A percentile compares a stretch with the other conserved stretches of the same genome.
Evolutionary conservation across 2,329 filamentous ascomycete species (phyloP).

Genomic region (Monosporascus sp.): DNA sequence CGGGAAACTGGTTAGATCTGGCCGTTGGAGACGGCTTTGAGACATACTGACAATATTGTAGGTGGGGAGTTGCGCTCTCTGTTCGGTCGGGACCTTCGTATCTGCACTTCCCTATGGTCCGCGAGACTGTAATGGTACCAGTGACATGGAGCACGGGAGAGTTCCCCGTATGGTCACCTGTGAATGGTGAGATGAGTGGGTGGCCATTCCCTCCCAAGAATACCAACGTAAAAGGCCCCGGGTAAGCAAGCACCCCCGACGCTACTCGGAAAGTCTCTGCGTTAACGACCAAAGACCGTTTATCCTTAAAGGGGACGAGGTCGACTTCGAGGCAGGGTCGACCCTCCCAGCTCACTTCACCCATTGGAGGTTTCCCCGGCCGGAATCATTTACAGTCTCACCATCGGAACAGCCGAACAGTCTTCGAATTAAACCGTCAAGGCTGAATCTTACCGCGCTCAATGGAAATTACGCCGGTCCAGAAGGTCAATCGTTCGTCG

Average conservation of each 20-base stretch:
- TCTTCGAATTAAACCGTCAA: slow-evolving; percentile 42
- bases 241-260: slow-evolving; percentile 17
- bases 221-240: slow-evolving; percentile 17
- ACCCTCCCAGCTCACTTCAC: slow-evolving; percentile 49
- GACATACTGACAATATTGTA: slow-evolving; percentile 5
- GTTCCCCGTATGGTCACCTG: slow-evolving; percentile 31
- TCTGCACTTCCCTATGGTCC: slow-evolving; percentile 37
- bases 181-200: slow-evolving; percentile 31
- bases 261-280: slow-evolving; percentile 8
- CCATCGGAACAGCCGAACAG: slow-evolving; percentile 35
- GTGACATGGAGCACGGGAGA: slow-evolving; percentile 31
- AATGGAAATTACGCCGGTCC: slow-evolving; percentile 43
- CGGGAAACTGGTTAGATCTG: slow-evolving; percentile 29
- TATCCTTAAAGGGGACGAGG: slow-evolving; percentile 36
- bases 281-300: slow-evolving; percentile 30
- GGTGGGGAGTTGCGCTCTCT: slow-evolving; percentile 37
- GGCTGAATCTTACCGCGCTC: slow-evolving; percentile 48
- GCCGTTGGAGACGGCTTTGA: background rate
- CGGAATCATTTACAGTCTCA: slow-evolving; percentile 40
- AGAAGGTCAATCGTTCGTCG: slow-evolving; percentile 47
- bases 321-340: slow-evolving; percentile 40
- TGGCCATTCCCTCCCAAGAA: slow-evolving; percentile 18
- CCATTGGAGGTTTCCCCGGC: slow-evolving; percentile 49
- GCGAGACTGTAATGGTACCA: slow-evolving; percentile 36
- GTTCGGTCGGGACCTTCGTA: slow-evolving; percentile 35